Evolutionary conservation across 2,329 filamentous ascomycete genomes (phyloP).

Genomic region (Ophiostoma sp.): DNA sequence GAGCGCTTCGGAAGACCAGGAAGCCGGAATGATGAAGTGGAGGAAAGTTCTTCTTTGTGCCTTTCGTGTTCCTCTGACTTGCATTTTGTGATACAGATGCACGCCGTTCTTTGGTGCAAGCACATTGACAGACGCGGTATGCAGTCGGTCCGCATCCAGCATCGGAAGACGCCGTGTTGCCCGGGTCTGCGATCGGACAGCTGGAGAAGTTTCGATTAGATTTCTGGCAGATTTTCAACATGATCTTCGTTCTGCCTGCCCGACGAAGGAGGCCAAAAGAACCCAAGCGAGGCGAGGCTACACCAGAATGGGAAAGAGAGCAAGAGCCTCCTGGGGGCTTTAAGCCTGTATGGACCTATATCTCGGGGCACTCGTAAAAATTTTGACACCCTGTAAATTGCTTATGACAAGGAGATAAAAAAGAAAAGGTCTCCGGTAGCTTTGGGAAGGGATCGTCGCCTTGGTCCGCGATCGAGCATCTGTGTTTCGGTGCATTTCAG

Average conservation of each 20-base stretch:
- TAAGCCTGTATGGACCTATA: not conserved
- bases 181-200: slow-evolving; percentile 2
- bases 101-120: not conserved
- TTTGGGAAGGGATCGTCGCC: slow-evolving; percentile 6
- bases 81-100: not conserved
- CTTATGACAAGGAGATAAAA: not conserved
- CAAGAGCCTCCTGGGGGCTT: not conserved
- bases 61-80: not conserved
- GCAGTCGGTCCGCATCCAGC: not conserved
- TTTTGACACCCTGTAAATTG: not conserved
- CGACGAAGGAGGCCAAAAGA: not conserved
- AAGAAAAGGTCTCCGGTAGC: not conserved
- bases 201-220: not conserved
- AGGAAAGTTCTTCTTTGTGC: not conserved
- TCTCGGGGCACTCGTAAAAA: not conserved
- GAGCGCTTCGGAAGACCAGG: slow-evolving; percentile 13
- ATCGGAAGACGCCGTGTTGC: slow-evolving; percentile 6
- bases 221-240: not conserved
- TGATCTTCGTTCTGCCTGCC: slow-evolving; percentile 1
- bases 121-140: not conserved
- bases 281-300: slow-evolving; percentile 13
- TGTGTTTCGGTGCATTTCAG: slow-evolving; percentile 9
- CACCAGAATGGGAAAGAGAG: slow-evolving; percentile 7
- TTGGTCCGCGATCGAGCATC: not conserved
- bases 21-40: slow-evolving; percentile 1